Evolutionary conservation across 1,284 basidiomycete species (phyloP).

Genomic region (Vanrija sp.): DNA sequence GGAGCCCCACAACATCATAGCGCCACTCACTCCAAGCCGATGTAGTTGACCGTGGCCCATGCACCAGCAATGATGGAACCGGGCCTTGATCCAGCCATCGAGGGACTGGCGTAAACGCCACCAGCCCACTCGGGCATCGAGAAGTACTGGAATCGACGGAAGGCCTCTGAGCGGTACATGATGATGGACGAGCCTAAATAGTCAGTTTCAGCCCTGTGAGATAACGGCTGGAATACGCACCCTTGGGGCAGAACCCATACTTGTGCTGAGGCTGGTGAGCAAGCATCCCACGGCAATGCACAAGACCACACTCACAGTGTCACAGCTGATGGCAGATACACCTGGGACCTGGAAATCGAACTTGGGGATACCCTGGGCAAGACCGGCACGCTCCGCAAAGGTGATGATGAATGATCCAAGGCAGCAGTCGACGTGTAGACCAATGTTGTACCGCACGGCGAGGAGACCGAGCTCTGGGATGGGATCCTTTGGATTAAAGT

Average conservation of each 20-base stretch:
- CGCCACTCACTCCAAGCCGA: constrained; percentile 68
- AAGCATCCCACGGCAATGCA: background rate
- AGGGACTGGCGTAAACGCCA: constrained; percentile 52
- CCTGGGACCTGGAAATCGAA: constrained; percentile 89
- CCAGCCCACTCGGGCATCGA: constrained; percentile 75
- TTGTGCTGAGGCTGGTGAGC: constrained; percentile 31
- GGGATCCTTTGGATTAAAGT: constrained; percentile 57
- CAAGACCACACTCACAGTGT: constrained; percentile 59
- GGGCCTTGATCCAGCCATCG: constrained; percentile 82
- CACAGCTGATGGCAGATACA: constrained; percentile 85
- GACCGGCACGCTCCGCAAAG: constrained; percentile 64
- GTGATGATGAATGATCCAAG: constrained; percentile 88
- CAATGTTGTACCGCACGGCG: constrained; percentile 71
- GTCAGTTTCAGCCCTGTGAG: background rate
- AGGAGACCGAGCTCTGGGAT: constrained; percentile 75
- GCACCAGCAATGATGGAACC: constrained; percentile 90
- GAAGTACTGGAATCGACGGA: constrained; percentile 79
- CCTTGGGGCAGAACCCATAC: constrained; percentile 56
- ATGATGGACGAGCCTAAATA: constrained; percentile 78
- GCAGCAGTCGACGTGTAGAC: constrained; percentile 91
- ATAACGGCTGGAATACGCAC: constrained; percentile 44
- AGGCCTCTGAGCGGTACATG: constrained; percentile 75
- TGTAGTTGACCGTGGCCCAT: constrained; percentile 92
- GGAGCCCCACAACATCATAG: background rate
- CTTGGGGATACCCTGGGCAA: constrained; percentile 32